These are phyloP conservation scores for Stephania yunnanensis DNA, from an alignment of 164 flowering plant species.

Conservation along the genomic window DNA sequence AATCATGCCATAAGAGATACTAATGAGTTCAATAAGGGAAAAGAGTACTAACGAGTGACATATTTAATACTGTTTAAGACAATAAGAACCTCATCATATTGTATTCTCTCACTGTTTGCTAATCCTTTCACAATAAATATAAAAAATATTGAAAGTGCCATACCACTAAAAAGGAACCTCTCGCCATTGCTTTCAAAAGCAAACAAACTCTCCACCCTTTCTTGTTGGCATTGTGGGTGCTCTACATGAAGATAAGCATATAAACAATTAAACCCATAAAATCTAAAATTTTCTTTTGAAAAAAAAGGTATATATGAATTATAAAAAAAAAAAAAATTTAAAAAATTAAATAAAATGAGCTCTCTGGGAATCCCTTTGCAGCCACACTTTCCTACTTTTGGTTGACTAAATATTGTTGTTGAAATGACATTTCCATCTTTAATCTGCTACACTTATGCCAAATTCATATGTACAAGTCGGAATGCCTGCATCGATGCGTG, in stretches of 20 bases:
- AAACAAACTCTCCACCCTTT: slow-evolving; percentile 6
- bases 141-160: neutral
- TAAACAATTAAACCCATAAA: slow-evolving; percentile 3
- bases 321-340: neutral
- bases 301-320: neutral
- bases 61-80: neutral
- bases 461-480: too few species aligned
- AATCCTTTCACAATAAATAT: neutral
- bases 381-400: slow-evolving; percentile 3
- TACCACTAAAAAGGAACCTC: neutral
- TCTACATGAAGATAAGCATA: slow-evolving; percentile 10
- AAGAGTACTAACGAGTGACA: neutral
- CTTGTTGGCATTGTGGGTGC: slow-evolving; percentile 11
- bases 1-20: neutral
- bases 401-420: slow-evolving; percentile 8
- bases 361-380: neutral
- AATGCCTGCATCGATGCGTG: too few species aligned
- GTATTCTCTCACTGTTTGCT: neutral
- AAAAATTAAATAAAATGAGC: neutral
- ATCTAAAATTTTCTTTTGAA: neutral
- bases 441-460: neutral
- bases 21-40: neutral
- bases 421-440: neutral
- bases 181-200: slow-evolving; percentile 2
- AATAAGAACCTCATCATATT: neutral